Evolutionary conservation across 2,329 filamentous ascomycete genomes (phyloP), one percentile per base, ranked within the genome.

Genomic region (Apiospora rasikravindrae): DNA sequence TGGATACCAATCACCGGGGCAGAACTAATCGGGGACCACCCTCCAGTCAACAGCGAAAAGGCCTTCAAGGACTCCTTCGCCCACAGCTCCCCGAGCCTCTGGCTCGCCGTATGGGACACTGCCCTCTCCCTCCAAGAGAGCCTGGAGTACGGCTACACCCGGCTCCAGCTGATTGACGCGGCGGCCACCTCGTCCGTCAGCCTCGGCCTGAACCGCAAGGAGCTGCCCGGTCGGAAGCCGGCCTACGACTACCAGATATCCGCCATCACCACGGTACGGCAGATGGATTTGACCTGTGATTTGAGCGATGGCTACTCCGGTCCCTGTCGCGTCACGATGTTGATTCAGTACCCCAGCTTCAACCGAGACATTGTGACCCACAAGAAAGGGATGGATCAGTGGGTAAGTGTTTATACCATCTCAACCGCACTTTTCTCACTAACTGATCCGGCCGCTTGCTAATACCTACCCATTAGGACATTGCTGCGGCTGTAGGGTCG

Each of bases 171-270:
- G 22, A 40, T 70, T 1, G 69, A 70, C 24, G 69, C 51, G 4
- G 49, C 61, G 1, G 69, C 51, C 8, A 49, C n/a, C 14, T 67
- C 42, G 33, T 70, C 69, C 1, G n/a, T 70, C 37, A 70, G 14
- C n/a, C 69, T 70, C 4, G 37, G 6, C 33, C 8, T 66, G 14
- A 40, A 24, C 13, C 45, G 61, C 22, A 40, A 61, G 42, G 69
- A 67, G 40, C 29, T 61, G 53, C 69, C 37, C 24, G 37, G 13
- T 5, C 37, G 45, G 14, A 45, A 42, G 4, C 16, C 69, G 33
- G 69, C 69, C 40, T 70, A 70, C 69, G 69, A 70, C 69, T 49
- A 70, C 53, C n/a, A 22, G 22, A 13, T 67, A 4, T n/a, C 7
- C 16, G 26, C 40, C 0, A 13, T 70, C 5, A 61, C 69, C 6